Conservation (phyloP, 768 basidiomycete genomes). For the Lentinula lateritia region DNA sequence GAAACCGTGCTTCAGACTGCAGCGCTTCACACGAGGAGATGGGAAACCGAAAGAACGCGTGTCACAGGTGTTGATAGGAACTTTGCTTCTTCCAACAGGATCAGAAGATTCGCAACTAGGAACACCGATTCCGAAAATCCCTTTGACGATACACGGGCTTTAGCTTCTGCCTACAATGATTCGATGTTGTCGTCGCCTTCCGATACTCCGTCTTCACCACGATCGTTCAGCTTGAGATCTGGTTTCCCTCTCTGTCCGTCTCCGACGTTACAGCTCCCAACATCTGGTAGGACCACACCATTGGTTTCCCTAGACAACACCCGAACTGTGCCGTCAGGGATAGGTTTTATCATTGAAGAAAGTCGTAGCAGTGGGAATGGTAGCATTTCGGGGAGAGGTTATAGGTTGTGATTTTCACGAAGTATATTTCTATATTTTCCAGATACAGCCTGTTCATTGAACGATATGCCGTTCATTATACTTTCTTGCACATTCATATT, state of each 20-base stretch:
- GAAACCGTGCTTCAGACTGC: constrained; percentile 50
- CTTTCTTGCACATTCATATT: background rate
- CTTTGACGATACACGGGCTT: constrained; percentile 25
- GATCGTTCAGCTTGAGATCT: background rate
- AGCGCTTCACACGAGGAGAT: constrained; percentile 10
- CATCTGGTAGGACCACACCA: constrained; percentile 24
- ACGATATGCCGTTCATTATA: too few relatives aligned
- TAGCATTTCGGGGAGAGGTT: background rate
- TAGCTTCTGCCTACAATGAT: constrained; percentile 11
- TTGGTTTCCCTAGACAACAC: constrained; percentile 20
- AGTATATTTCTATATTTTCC: too few relatives aligned
- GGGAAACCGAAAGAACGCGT: background rate
- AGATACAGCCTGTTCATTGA: too few relatives aligned
- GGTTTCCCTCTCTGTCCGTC: constrained; percentile 10
- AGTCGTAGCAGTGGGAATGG: background rate
- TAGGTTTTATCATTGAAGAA: background rate
- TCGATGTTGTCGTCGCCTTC: background rate
- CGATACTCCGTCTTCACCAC: background rate
- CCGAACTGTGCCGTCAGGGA: background rate
- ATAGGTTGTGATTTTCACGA: background rate
- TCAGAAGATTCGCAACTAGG: constrained; percentile 5
- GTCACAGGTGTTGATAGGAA: background rate
- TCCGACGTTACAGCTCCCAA: constrained; percentile 17
- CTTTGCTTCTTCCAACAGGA: constrained; percentile 3
- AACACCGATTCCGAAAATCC: constrained; percentile 20